phyloP scores from a whole-genome alignment of 2,329 filamentous ascomycete species.

The Exophiala alcalophila region DNA sequence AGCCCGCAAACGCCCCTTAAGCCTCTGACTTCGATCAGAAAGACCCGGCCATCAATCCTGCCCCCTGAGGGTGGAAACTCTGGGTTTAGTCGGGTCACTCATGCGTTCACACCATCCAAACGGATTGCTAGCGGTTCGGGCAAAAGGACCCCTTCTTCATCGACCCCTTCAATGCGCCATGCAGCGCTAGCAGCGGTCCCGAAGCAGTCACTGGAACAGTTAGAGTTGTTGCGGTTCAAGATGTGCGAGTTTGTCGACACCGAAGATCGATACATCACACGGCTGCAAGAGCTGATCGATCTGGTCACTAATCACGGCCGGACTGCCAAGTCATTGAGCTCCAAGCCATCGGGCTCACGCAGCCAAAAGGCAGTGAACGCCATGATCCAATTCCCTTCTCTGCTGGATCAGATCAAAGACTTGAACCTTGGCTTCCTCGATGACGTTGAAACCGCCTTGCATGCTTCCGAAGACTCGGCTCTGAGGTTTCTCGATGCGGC shows the following conservation, averaged over 20 bases:
- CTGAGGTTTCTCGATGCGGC: conserved; percentile 53
- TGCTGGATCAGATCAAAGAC: conserved; percentile 74
- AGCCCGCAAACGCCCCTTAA: conserved; percentile 22
- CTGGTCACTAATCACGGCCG: conserved; percentile 78
- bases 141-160: conserved; percentile 25
- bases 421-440: conserved; percentile 79
- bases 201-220: conserved; percentile 85
- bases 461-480: conserved; percentile 79
- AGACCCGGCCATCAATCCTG: conserved; percentile 29
- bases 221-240: conserved; percentile 79
- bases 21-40: conserved; percentile 28
- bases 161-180: conserved; percentile 42
- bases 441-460: conserved; percentile 71
- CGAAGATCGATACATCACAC: conserved; percentile 88
- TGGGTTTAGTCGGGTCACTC: conserved; percentile 5
- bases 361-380: conserved; percentile 30
- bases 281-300: conserved; percentile 78
- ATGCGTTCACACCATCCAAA: conserved; percentile 24
- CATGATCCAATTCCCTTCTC: conserved; percentile 63
- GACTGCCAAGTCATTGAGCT: conserved; percentile 62
- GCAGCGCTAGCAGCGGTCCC: conserved; percentile 81
- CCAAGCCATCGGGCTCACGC: conserved; percentile 51
- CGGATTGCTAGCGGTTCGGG: conserved; percentile 23
- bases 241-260: conserved; percentile 89
- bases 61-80: conserved; percentile 18